A percentile compares a stretch with the other conserved stretches of the same genome.
Evolutionary conservation across 805 yeast species (phyloP).

Genomic region (Schwanniomyces polymorphus): DNA sequence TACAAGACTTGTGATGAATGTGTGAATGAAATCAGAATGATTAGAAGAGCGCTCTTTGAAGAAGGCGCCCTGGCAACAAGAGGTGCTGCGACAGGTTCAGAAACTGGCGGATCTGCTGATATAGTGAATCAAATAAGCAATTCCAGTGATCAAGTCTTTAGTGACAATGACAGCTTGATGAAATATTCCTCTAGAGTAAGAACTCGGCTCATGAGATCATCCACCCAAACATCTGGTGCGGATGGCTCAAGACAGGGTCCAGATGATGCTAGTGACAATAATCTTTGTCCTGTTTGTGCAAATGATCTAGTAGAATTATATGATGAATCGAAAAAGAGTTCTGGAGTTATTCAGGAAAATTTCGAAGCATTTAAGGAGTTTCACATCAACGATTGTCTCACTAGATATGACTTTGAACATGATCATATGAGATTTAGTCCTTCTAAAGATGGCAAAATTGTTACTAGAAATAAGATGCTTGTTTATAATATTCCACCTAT

Average conservation of each 20-base stretch:
- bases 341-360: conserved; percentile 15
- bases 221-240: conserved; percentile 17
- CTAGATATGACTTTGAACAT: conserved; percentile 65
- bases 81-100: neutral
- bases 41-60: conserved; percentile 38
- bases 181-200: conserved; percentile 18
- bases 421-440: conserved; percentile 47
- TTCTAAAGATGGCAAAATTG: conserved; percentile 12
- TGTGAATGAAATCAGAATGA: conserved; percentile 58
- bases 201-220: conserved; percentile 17
- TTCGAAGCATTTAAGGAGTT: conserved; percentile 49
- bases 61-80: neutral
- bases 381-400: conserved; percentile 75
- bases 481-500: conserved; percentile 64
- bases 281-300: conserved; percentile 44
- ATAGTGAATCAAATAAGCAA: neutral
- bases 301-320: conserved; percentile 21
- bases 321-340: conserved; percentile 10
- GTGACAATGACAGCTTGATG: conserved; percentile 13
- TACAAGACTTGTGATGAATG: conserved; percentile 80
- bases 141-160: conserved; percentile 13
- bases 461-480: conserved; percentile 74
- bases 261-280: conserved; percentile 30
- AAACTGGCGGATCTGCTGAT: neutral
- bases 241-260: conserved; percentile 6